Percentiles rank a stretch among this genome's conserved stretches.
These are phyloP conservation scores for Calonectria honghensis DNA, from an alignment of 2,329 filamentous ascomycete species.

Conservation along the genomic window DNA sequence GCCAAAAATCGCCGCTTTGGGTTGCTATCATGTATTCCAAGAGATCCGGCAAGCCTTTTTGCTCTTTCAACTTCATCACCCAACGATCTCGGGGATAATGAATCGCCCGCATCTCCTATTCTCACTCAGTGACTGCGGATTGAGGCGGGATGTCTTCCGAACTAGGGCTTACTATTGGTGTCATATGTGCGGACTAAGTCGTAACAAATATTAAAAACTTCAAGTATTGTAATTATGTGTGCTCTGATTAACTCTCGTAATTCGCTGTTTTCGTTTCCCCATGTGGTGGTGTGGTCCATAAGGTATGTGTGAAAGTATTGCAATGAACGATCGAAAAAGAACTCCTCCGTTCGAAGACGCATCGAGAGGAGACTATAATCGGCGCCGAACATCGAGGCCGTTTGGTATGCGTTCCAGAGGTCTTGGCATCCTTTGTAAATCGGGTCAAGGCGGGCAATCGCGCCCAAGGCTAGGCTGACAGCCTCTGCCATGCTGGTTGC, in stretches of 20 bases:
- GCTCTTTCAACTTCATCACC: neutral
- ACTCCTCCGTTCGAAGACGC: conserved; percentile 10
- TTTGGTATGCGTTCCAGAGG: conserved; percentile 3
- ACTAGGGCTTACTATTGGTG: neutral
- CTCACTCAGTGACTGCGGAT: neutral
- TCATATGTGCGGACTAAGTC: conserved; percentile 5
- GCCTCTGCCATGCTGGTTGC: neutral
- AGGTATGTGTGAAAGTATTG: conserved; percentile 15
- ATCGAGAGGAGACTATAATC: neutral
- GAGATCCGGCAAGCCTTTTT: neutral
- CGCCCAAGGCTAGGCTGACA: conserved; percentile 12
- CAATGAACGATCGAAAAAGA: conserved; percentile 15
- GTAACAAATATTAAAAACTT: conserved; percentile 4
- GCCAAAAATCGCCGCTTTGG: neutral
- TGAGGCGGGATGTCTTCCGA: neutral
- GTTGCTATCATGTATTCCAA: neutral
- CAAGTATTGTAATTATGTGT: conserved; percentile 1
- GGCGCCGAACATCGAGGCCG: neutral
- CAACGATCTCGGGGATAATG: neutral
- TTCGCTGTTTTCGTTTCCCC: neutral
- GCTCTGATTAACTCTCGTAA: neutral
- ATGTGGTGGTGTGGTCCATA: neutral
- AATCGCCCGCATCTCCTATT: neutral
- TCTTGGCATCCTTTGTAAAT: conserved; percentile 10
- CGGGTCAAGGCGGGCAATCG: conserved; percentile 9